phyloP scores from a whole-genome alignment of 371 early-diverging fungal genomes.

The Umbelopsis sp. region DNA sequence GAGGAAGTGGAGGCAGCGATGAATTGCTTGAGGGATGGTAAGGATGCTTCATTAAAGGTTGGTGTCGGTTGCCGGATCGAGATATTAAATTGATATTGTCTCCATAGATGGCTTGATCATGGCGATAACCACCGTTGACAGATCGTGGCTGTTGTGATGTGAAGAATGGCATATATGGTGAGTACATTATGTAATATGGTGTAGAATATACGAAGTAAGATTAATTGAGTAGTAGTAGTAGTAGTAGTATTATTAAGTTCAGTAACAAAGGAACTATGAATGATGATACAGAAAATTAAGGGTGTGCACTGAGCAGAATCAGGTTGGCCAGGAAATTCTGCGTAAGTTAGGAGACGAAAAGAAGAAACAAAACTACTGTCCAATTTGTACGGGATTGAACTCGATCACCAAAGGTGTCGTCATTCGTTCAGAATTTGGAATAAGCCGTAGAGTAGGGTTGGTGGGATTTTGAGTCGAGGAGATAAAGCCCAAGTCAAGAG shows the following conservation, averaged over 20 bases:
- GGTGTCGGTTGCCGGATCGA: background rate
- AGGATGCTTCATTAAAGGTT: background rate
- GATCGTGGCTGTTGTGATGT: constrained; percentile 13
- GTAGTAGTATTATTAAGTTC: background rate
- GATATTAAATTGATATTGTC: constrained; percentile 2
- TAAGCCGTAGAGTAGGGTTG: background rate
- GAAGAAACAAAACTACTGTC: constrained; percentile 1
- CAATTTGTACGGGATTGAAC: constrained; percentile 7
- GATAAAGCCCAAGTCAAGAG: background rate
- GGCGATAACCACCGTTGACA: background rate
- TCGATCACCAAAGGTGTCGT: background rate
- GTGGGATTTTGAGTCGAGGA: constrained; percentile 6
- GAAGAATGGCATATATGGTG: constrained; percentile 9
- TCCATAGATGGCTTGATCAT: constrained; percentile 5
- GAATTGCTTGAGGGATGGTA: constrained; percentile 2
- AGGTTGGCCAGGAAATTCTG: background rate
- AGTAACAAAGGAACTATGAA: too few species aligned
- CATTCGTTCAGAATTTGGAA: constrained; percentile 14
- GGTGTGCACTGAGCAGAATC: background rate
- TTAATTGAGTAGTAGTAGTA: background rate
- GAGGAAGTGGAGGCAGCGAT: constrained; percentile 4
- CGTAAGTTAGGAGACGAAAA: background rate
- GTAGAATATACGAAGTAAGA: background rate
- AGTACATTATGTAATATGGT: constrained; percentile 10
- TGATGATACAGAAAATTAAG: background rate